These are phyloP conservation scores for Penicillium sp. DNA, from an alignment of 2,329 filamentous ascomycete genomes.

Conservation along the genomic window DNA sequence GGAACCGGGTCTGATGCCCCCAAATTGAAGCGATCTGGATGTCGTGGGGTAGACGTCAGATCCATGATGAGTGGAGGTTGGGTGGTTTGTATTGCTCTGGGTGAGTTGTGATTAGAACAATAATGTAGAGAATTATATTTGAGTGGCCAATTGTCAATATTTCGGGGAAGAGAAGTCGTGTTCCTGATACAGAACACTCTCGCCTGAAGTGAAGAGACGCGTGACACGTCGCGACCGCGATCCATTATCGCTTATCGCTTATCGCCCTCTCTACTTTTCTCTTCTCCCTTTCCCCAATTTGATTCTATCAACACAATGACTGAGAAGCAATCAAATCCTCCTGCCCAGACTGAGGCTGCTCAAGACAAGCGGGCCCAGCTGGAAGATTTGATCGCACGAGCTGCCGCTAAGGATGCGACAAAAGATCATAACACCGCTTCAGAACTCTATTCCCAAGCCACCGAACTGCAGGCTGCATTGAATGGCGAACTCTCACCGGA, in stretches of 20 bases:
- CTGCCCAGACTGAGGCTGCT: neutral
- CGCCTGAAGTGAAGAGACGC: slow-evolving; percentile 6
- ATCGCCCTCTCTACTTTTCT: slow-evolving; percentile 1
- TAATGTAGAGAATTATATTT: neutral
- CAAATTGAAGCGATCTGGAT: slow-evolving; percentile 24
- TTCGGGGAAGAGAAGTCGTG: neutral
- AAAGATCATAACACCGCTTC: slow-evolving; percentile 85
- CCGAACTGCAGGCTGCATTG: slow-evolving; percentile 83
- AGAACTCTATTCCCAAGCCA: slow-evolving; percentile 84
- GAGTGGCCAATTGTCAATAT: neutral
- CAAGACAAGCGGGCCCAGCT: slow-evolving; percentile 61
- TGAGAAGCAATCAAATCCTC: slow-evolving; percentile 15
- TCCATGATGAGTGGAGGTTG: slow-evolving; percentile 16
- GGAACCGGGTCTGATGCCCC: slow-evolving; percentile 62
- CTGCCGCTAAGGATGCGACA: slow-evolving; percentile 79
- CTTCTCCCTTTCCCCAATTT: neutral
- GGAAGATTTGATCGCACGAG: slow-evolving; percentile 75
- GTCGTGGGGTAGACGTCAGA: slow-evolving; percentile 21
- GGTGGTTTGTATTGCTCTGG: neutral
- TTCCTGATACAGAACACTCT: neutral
- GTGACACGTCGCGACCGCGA: slow-evolving; percentile 17
- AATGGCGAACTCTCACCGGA: slow-evolving; percentile 89
- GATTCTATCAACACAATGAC: slow-evolving; percentile 22
- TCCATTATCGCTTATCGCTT: slow-evolving; percentile 15
- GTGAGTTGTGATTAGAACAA: neutral